Evolutionary conservation across 192 early-diverging fungal species (phyloP).

Genomic region (Backusella liffmaniae): DNA sequence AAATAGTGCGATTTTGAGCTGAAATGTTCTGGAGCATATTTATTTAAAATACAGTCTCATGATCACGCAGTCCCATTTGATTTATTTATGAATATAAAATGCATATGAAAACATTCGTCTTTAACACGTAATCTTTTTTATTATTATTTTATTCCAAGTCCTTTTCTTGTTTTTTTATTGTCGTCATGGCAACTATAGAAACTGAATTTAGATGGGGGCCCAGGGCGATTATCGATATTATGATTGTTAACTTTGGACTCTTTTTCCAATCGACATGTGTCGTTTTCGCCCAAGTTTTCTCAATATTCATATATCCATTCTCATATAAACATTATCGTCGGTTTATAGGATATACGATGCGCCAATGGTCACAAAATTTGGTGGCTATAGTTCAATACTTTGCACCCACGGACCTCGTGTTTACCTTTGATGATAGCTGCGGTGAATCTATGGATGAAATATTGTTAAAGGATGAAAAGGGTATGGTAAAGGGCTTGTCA

Average conservation of each 20-base stretch:
- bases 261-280: slow-evolving; percentile 31
- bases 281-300: slow-evolving; percentile 17
- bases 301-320: neutral
- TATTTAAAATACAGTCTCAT: neutral
- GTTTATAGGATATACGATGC: slow-evolving; percentile 20
- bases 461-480: slow-evolving; percentile 16
- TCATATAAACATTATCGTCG: neutral
- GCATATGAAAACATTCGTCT: neutral
- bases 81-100: neutral
- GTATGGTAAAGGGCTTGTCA: slow-evolving; percentile 27
- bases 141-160: neutral
- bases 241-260: slow-evolving; percentile 21
- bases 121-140: neutral
- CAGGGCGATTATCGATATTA: slow-evolving; percentile 7
- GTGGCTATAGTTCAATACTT: slow-evolving; percentile 52
- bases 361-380: slow-evolving; percentile 38
- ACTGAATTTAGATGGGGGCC: neutral
- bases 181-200: neutral
- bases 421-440: slow-evolving; percentile 46
- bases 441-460: slow-evolving; percentile 18
- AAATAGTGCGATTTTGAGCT: too few relatives aligned
- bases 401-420: slow-evolving; percentile 47
- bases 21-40: neutral
- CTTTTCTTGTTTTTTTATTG: neutral
- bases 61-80: neutral